phyloP scores from a whole-genome alignment of 73 alveolate genomes.

The Diophrys appendiculata region DNA sequence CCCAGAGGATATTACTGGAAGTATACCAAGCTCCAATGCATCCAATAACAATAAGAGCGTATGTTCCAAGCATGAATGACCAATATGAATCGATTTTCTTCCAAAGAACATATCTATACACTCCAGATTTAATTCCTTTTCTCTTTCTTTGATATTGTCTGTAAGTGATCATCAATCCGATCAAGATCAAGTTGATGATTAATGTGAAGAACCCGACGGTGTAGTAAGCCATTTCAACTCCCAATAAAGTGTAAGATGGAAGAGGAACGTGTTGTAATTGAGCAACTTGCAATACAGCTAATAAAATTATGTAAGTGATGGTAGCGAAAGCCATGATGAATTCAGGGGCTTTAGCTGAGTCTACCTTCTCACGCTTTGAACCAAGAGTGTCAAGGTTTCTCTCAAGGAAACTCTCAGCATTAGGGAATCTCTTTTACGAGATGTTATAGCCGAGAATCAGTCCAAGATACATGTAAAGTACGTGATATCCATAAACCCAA shows the following conservation, averaged over 20 bases:
- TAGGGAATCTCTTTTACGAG: constrained; percentile 56
- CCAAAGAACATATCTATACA: constrained; percentile 33
- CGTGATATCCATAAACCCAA: constrained; percentile 68
- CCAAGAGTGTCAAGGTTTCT: constrained; percentile 21
- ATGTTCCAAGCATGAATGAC: constrained; percentile 22
- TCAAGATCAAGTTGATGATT: background rate
- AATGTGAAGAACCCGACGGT: background rate
- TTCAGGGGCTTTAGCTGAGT: constrained; percentile 47
- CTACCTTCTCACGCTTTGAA: constrained; percentile 1
- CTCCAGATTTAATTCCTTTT: constrained; percentile 43
- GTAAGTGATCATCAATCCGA: constrained; percentile 8
- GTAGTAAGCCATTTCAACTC: constrained; percentile 5
- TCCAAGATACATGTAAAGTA: constrained; percentile 47
- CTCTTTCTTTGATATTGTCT: constrained; percentile 55
- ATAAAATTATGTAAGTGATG: constrained; percentile 20
- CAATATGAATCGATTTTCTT: constrained; percentile 48
- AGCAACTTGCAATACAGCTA: background rate
- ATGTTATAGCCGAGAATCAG: constrained; percentile 17
- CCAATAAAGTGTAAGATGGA: background rate
- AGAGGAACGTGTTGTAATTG: background rate
- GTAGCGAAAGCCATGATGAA: constrained; percentile 29
- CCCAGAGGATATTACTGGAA: constrained; percentile 6
- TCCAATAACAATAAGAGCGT: constrained; percentile 15
- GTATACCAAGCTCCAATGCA: constrained; percentile 39
- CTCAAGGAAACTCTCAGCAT: constrained; percentile 26